A percentile compares a stretch with the other conserved stretches of the same genome.
phyloP scores from a whole-genome alignment of 192 early-diverging fungal species.

The Chytriomyces hyalinus region DNA sequence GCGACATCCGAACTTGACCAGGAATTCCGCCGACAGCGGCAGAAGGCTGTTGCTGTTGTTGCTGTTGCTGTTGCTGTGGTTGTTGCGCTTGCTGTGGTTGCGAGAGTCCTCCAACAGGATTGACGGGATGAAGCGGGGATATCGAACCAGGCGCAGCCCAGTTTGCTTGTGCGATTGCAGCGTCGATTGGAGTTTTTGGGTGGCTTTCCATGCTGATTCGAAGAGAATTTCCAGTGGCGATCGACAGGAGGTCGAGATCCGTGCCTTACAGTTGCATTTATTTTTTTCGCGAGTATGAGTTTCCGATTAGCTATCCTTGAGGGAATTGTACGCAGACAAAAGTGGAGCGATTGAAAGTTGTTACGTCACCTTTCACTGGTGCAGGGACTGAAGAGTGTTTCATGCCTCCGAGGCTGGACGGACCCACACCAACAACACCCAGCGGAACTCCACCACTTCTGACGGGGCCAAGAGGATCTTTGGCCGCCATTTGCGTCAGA shows the following conservation, averaged over 20 bases:
- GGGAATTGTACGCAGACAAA: slow-evolving; percentile 1
- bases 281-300: too few relatives aligned
- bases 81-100: slow-evolving; percentile 1
- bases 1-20: slow-evolving; percentile 8
- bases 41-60: slow-evolving; percentile 18
- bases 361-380: slow-evolving; percentile 6
- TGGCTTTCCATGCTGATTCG: slow-evolving; percentile 26
- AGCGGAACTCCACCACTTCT: background rate
- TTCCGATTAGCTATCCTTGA: background rate
- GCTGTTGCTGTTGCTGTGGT: slow-evolving; percentile 3
- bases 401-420: background rate
- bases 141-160: slow-evolving; percentile 40
- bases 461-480: slow-evolving; percentile 60
- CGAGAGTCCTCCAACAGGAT: background rate
- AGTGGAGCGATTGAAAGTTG: background rate
- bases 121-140: background rate
- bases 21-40: background rate
- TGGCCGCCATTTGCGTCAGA: slow-evolving; percentile 89
- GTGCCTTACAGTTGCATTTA: background rate
- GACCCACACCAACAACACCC: background rate
- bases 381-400: slow-evolving; percentile 13
- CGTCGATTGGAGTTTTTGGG: slow-evolving; percentile 53
- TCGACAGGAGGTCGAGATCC: slow-evolving; percentile 22
- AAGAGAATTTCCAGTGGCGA: slow-evolving; percentile 28
- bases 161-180: slow-evolving; percentile 50